These are phyloP conservation scores for Dissophora globulifera DNA, from an alignment of 192 early-diverging fungal species.

Conservation along the genomic window DNA sequence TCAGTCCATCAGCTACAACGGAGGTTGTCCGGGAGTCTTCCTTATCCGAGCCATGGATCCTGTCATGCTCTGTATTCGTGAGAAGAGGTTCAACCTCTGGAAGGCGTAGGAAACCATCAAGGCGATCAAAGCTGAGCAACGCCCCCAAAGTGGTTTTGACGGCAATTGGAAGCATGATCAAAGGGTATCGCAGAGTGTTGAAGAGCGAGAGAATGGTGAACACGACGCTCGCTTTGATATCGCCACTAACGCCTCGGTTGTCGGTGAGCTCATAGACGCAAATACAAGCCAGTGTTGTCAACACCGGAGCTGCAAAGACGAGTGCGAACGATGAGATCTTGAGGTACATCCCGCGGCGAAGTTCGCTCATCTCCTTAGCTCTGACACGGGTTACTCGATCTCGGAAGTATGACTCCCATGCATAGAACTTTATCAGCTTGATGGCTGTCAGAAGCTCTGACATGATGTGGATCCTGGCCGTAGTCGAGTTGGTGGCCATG, in stretches of 20 bases:
- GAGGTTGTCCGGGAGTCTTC: neutral
- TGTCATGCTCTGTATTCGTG: slow-evolving; percentile 12
- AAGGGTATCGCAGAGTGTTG: slow-evolving; percentile 76
- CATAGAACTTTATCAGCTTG: slow-evolving; percentile 82
- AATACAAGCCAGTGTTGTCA: slow-evolving; percentile 55
- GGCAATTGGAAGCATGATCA: slow-evolving; percentile 72
- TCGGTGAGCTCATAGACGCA: slow-evolving; percentile 56
- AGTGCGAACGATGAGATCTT: slow-evolving; percentile 68
- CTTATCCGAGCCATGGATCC: slow-evolving; percentile 31
- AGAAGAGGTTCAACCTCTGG: slow-evolving; percentile 68
- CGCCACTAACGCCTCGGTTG: slow-evolving; percentile 42
- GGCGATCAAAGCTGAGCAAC: slow-evolving; percentile 62
- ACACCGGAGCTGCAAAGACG: slow-evolving; percentile 72
- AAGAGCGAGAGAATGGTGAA: slow-evolving; percentile 75
- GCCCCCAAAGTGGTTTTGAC: slow-evolving; percentile 68
- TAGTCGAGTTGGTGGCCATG: slow-evolving; percentile 66
- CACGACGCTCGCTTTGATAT: slow-evolving; percentile 60
- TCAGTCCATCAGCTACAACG: slow-evolving; percentile 35
- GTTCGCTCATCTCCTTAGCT: slow-evolving; percentile 62
- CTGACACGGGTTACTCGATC: slow-evolving; percentile 68
- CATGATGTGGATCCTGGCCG: slow-evolving; percentile 75
- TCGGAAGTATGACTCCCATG: slow-evolving; percentile 76
- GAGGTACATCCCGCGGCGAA: slow-evolving; percentile 61
- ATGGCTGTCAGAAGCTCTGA: slow-evolving; percentile 79
- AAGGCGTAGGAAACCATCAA: slow-evolving; percentile 68